Conservation (phyloP, 1,284 basidiomycete genomes). For the Marasmius fiardii region DNA sequence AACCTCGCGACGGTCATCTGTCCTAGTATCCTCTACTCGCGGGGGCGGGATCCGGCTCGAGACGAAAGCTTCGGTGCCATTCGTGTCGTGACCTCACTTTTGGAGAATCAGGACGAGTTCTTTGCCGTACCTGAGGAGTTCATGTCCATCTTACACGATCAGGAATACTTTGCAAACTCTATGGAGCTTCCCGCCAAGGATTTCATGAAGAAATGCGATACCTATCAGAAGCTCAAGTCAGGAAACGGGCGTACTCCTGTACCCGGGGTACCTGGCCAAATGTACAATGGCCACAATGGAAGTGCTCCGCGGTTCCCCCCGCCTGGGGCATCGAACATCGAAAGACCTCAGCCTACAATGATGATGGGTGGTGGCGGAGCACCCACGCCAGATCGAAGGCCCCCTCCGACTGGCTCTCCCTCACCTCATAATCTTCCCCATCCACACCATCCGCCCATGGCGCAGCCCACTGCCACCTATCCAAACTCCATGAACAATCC, state of each 20-base stretch:
- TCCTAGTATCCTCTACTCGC: constrained; percentile 90
- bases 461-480: constrained; percentile 18
- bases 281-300: constrained; percentile 17
- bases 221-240: constrained; percentile 55
- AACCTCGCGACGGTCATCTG: constrained; percentile 98
- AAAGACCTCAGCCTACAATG: constrained; percentile 25
- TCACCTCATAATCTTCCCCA: constrained; percentile 24
- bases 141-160: constrained; percentile 76
- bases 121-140: constrained; percentile 89
- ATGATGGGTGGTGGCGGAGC: constrained; percentile 20
- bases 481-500: constrained; percentile 22
- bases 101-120: constrained; percentile 95
- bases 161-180: constrained; percentile 80
- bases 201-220: constrained; percentile 87
- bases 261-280: constrained; percentile 3
- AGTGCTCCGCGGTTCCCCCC: constrained; percentile 17
- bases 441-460: constrained; percentile 21
- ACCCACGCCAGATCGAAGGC: constrained; percentile 28
- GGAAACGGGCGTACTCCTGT: constrained; percentile 34
- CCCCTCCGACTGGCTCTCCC: constrained; percentile 5
- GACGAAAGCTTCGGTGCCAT: constrained; percentile 95
- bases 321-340: constrained; percentile 11
- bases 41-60: constrained; percentile 82
- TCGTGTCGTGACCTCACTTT: constrained; percentile 76
- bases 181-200: constrained; percentile 86